A percentile compares a stretch with the other conserved stretches of the same genome.
phyloP scores from a whole-genome alignment of 106 monocot species.

The Dendrobium huoshanense region DNA sequence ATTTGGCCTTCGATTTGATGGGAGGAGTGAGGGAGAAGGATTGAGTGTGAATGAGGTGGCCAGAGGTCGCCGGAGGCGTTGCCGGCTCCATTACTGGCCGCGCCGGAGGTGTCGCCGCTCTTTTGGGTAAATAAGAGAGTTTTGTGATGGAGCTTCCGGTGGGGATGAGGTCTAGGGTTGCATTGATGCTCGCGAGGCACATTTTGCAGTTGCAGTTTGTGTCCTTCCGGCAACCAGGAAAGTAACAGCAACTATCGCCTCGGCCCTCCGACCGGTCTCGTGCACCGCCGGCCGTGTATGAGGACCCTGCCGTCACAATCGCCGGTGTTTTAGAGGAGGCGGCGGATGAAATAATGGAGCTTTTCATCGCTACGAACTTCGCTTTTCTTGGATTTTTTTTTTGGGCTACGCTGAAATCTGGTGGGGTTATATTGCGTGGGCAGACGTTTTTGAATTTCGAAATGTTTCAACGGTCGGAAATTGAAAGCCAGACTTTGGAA shows the following conservation, averaged over 20 bases:
- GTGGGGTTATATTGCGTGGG: neutral
- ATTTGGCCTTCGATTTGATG: slow-evolving; percentile 37
- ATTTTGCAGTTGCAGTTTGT: slow-evolving; percentile 84
- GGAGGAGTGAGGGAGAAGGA: slow-evolving; percentile 12
- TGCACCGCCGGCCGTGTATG: neutral
- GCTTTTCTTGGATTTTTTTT: neutral
- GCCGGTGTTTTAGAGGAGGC: slow-evolving; percentile 6
- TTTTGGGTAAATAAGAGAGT: slow-evolving; percentile 14
- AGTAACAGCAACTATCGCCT: slow-evolving; percentile 42
- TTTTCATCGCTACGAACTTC: slow-evolving; percentile 3
- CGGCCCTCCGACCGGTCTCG: slow-evolving; percentile 11
- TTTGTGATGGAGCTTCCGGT: slow-evolving; percentile 15
- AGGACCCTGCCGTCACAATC: neutral
- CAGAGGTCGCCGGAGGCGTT: slow-evolving; percentile 11
- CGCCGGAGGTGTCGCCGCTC: neutral
- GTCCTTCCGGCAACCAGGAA: slow-evolving; percentile 72
- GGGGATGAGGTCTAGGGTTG: slow-evolving; percentile 74
- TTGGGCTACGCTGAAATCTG: neutral
- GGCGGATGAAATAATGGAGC: slow-evolving; percentile 10
- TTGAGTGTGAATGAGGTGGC: slow-evolving; percentile 1
- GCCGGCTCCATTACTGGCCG: neutral
- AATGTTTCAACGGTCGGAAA: neutral
- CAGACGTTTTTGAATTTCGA: neutral
- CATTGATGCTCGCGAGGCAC: slow-evolving; percentile 82
- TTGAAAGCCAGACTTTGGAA: neutral